Evolutionary conservation across 208 protist genomes (phyloP).

Genomic region (Phytomonas serpens): DNA sequence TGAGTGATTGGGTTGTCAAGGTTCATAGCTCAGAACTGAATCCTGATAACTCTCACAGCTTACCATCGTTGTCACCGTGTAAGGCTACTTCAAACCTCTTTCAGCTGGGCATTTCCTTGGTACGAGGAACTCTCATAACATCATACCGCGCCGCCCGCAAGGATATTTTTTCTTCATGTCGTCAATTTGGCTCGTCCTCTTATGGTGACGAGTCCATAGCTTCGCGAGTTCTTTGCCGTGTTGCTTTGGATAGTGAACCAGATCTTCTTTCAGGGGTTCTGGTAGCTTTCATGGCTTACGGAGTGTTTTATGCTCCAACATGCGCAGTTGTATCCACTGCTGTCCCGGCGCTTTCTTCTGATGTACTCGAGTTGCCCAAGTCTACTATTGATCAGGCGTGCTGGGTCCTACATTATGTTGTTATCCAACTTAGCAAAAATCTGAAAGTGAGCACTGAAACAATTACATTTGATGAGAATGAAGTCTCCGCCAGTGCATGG

Average conservation of each 20-base stretch:
- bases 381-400: neutral
- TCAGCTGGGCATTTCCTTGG: slow-evolving; percentile 24
- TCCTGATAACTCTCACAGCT: neutral
- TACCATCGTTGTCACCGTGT: slow-evolving; percentile 7
- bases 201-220: slow-evolving; percentile 12
- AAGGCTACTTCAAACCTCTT: slow-evolving; percentile 16
- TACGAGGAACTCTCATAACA: slow-evolving; percentile 19
- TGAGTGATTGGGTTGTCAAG: neutral
- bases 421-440: neutral
- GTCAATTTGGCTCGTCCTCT: neutral
- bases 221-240: slow-evolving; percentile 1
- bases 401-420: slow-evolving; percentile 1
- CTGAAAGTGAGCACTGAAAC: neutral
- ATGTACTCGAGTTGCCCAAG: neutral
- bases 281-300: neutral
- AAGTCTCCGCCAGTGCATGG: neutral
- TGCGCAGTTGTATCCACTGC: neutral
- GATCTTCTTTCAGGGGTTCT: slow-evolving; percentile 1
- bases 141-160: neutral
- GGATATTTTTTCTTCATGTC: neutral
- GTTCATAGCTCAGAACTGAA: neutral
- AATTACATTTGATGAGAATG: neutral
- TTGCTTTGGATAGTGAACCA: neutral
- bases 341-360: neutral
- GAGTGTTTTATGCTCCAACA: neutral